Evolutionary conservation across 75 land plant species (phyloP).

Genomic region (Cupressus sempervirens): DNA sequence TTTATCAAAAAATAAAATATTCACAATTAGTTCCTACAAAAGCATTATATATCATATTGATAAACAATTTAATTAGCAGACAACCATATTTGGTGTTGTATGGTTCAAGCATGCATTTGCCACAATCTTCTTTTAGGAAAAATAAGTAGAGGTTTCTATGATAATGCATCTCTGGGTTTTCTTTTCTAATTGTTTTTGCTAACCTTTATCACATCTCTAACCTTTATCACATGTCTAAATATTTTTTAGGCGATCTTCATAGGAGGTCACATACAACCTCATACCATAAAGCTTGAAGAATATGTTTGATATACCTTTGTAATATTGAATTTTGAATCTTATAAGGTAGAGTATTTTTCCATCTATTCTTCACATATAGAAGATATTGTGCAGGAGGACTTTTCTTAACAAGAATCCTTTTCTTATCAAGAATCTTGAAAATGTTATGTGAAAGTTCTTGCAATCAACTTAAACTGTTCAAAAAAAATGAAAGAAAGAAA

Average conservation of each 20-base stretch:
- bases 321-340: conserved; percentile 75
- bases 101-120: no score
- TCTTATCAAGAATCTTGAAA: conserved; percentile 93
- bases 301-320: conserved; percentile 83
- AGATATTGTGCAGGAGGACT: conserved; percentile 71
- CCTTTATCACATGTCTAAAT: background rate
- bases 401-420: no score
- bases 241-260: conserved; percentile 73
- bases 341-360: conserved; percentile 83
- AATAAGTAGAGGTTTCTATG: no score
- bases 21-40: no score
- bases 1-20: no score
- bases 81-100: no score
- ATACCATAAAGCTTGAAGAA: conserved; percentile 89
- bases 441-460: conserved; percentile 86
- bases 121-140: no score
- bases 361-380: conserved; percentile 82
- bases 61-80: no score
- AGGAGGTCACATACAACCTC: conserved; percentile 91
- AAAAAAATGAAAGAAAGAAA: conserved; percentile 83
- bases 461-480: conserved; percentile 94
- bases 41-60: no score
- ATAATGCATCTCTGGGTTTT: no score
- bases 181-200: no score
- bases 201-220: no score